Evolutionary conservation across 75 land plant species (phyloP), one percentile per base, ranked within the genome.

Genomic region (Cryptomeria japonica): DNA sequence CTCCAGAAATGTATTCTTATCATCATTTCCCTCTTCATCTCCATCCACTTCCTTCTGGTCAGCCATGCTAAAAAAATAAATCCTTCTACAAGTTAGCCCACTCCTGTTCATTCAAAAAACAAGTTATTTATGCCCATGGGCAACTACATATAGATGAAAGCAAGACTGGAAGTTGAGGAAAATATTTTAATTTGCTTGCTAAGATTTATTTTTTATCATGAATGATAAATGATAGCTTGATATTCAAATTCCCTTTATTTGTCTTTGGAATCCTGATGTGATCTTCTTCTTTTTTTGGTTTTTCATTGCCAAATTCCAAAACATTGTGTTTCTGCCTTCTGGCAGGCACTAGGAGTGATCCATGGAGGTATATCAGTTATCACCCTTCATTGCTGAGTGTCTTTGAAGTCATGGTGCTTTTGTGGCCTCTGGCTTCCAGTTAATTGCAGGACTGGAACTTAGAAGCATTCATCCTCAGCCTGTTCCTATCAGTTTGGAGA

Each of bases 301-400:
- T 0, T 41, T 41, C 32, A 70, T 31, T 70, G n/a, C n/a, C n/a
- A 70, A 4, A 70, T 70, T 70, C n/a, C n/a, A 70, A 4, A 70
- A 32, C 34, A 3, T 70, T 28, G 34, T 9, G 11, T 70, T n/a
- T n/a, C n/a, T n/a, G n/a, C n/a, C n/a, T 70, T 18, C 3, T 70
- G 1, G 13, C 87, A 92, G 93, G 58, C 92, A 18, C 91, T 64
- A 88, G 88, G 90, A 37, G 93, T 92, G 9, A 88, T 92, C 31
- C 93, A 92, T 85, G 92, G 92, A 19, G 92, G 93, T 72, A 44
- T 89, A 34, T 91, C 93, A 47, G 90, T n/a, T n/a, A n/a, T n/a
- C n/a, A n/a, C n/a, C 92, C 32, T 91, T 84, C 18, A 16, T 90
- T 68, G 92, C 93, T 7, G 93, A 92, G 92, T 18, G 85, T 41